These are phyloP conservation scores for Cyclotella baltica DNA, from an alignment of 108 stramenopile species.

Conservation along the genomic window DNA sequence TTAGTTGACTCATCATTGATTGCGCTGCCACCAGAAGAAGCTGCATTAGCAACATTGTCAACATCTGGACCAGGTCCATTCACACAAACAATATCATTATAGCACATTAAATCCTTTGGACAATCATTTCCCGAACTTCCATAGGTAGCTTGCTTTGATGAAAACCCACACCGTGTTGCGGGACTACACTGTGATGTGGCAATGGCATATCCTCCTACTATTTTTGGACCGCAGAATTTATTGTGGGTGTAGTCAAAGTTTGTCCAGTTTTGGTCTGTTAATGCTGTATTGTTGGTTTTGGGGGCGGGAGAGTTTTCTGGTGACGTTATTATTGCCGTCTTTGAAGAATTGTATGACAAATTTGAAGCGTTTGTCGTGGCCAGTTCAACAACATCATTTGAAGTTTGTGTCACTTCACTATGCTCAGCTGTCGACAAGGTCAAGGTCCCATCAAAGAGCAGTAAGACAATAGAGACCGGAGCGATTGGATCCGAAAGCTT, in stretches of 20 bases:
- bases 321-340: too few relatives aligned
- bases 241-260: conserved; percentile 8
- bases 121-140: conserved; percentile 9
- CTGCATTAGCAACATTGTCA: not conserved
- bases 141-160: not conserved
- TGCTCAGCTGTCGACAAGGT: too few relatives aligned
- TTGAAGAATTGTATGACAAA: too few relatives aligned
- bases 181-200: not conserved
- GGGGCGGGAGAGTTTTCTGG: too few relatives aligned
- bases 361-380: too few relatives aligned
- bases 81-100: not conserved
- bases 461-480: too few relatives aligned
- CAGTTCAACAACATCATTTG: too few relatives aligned
- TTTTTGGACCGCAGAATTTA: conserved; percentile 10
- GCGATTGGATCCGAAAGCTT: too few relatives aligned
- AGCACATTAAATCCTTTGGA: not conserved
- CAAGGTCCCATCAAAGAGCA: too few relatives aligned
- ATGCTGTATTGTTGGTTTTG: not conserved
- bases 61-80: conserved; percentile 6
- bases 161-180: not conserved
- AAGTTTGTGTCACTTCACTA: too few relatives aligned
- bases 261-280: not conserved
- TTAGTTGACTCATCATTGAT: not conserved
- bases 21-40: not conserved
- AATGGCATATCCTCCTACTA: conserved; percentile 5